These are phyloP conservation scores for Neonectria sp. DNA, from an alignment of 2,329 filamentous ascomycete genomes.

Conservation along the genomic window DNA sequence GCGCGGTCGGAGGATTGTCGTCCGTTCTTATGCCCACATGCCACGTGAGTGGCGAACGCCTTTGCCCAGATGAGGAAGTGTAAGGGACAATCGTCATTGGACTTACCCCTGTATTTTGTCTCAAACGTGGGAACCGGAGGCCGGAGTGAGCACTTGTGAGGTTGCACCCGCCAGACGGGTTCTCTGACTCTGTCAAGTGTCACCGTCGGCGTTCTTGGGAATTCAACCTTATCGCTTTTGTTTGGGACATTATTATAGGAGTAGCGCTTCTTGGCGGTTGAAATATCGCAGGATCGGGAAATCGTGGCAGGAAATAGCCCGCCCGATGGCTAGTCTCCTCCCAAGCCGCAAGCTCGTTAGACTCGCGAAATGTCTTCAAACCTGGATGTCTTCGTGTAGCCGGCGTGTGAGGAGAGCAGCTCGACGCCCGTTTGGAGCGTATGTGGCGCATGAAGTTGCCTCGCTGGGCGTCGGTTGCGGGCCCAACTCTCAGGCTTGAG, in stretches of 20 bases:
- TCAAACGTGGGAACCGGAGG: constrained; percentile 7
- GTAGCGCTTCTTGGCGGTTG: background rate
- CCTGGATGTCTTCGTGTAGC: no score
- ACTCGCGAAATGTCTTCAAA: no score
- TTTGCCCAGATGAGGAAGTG: constrained; percentile 13
- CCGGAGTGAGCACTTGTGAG: constrained; percentile 13
- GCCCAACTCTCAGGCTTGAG: background rate
- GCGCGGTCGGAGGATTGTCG: constrained; percentile 3
- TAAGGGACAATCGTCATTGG: constrained; percentile 5
- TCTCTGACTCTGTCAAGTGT: background rate
- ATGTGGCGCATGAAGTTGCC: background rate
- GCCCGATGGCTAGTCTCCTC: background rate
- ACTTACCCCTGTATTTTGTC: constrained; percentile 4
- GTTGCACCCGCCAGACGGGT: constrained; percentile 8
- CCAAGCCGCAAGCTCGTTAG: no score
- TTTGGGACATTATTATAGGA: background rate
- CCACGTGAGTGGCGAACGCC: constrained; percentile 7
- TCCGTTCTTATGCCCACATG: constrained; percentile 2
- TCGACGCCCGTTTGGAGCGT: background rate
- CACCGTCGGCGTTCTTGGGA: constrained; percentile 7
- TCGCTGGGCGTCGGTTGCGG: background rate
- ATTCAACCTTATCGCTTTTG: constrained; percentile 9
- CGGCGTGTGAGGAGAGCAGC: no score
- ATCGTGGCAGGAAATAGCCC: background rate
- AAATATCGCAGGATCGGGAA: background rate